These are phyloP conservation scores for Boletales sp. DNA, from an alignment of 768 basidiomycete species.

Conservation along the genomic window DNA sequence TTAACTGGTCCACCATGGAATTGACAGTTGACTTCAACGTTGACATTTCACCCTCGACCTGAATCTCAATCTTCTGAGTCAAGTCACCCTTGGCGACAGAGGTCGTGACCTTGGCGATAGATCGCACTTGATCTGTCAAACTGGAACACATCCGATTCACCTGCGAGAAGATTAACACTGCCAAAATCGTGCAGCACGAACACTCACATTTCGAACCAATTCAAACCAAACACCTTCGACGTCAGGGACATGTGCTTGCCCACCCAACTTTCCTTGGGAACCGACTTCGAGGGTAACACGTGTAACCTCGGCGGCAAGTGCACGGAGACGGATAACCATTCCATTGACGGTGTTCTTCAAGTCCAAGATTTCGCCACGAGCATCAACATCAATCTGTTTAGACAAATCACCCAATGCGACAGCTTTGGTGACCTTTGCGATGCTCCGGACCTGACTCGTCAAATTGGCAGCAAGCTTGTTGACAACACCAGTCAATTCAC, in stretches of 20 bases:
- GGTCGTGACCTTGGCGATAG: constrained; percentile 81
- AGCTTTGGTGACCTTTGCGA: constrained; percentile 62
- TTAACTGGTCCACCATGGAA: constrained; percentile 91
- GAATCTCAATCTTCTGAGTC: constrained; percentile 90
- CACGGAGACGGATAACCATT: constrained; percentile 51
- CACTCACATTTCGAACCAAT: constrained; percentile 66
- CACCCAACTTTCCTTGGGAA: constrained; percentile 84
- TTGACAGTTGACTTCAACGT: constrained; percentile 83
- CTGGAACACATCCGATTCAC: constrained; percentile 82
- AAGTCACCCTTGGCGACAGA: constrained; percentile 89
- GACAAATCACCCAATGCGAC: constrained; percentile 88
- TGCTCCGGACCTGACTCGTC: constrained; percentile 55
- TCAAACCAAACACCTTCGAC: constrained; percentile 93
- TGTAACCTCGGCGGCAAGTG: constrained; percentile 79
- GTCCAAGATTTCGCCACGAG: constrained; percentile 85
- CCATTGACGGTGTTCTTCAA: constrained; percentile 61
- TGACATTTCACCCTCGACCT: constrained; percentile 84
- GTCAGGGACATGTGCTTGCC: constrained; percentile 83
- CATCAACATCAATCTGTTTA: constrained; percentile 90
- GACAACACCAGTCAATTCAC: constrained; percentile 77
- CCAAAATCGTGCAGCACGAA: neutral
- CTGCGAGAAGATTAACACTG: constrained; percentile 29
- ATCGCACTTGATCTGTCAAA: constrained; percentile 77
- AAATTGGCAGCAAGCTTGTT: constrained; percentile 80
- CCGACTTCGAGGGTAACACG: constrained; percentile 84